Conservation (phyloP, 805 yeast genomes). For the Lipomyces yamadae region DNA sequence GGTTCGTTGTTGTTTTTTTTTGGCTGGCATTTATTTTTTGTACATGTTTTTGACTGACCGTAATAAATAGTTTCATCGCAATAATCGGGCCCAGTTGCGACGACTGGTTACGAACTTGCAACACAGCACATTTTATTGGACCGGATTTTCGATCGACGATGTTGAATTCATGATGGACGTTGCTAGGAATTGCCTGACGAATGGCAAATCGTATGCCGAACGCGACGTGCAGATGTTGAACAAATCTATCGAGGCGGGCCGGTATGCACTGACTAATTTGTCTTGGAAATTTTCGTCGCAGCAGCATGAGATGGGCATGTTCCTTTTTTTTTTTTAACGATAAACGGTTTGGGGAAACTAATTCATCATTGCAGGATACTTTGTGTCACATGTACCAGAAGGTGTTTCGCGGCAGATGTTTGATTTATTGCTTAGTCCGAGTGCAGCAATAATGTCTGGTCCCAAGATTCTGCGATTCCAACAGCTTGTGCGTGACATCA, state of each 20-base stretch:
- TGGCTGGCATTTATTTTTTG: background rate
- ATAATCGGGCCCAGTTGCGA: constrained; percentile 59
- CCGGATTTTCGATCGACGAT: constrained; percentile 68
- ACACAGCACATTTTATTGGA: constrained; percentile 74
- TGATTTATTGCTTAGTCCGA: constrained; percentile 6
- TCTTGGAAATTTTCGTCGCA: constrained; percentile 64
- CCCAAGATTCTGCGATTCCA: constrained; percentile 22
- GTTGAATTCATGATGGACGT: constrained; percentile 58
- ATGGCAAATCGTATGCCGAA: constrained; percentile 34
- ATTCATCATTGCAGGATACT: constrained; percentile 47
- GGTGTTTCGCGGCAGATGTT: constrained; percentile 44
- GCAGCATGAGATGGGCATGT: constrained; percentile 63
- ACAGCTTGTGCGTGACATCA: constrained; percentile 13
- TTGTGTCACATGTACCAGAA: constrained; percentile 53
- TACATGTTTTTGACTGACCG: background rate
- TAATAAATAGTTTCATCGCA: constrained; percentile 57
- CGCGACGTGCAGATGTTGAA: constrained; percentile 52
- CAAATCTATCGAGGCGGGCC: constrained; percentile 54
- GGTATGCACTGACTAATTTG: constrained; percentile 55
- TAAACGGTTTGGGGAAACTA: background rate
- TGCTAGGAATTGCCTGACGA: constrained; percentile 53
- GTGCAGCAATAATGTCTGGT: constrained; percentile 53
- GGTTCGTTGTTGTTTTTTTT: background rate
- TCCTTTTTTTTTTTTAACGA: background rate
- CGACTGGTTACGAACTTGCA: constrained; percentile 65